Base-by-base conservation (phyloP, 176 grass and related monocot species). In the Avena insularis region DNA sequence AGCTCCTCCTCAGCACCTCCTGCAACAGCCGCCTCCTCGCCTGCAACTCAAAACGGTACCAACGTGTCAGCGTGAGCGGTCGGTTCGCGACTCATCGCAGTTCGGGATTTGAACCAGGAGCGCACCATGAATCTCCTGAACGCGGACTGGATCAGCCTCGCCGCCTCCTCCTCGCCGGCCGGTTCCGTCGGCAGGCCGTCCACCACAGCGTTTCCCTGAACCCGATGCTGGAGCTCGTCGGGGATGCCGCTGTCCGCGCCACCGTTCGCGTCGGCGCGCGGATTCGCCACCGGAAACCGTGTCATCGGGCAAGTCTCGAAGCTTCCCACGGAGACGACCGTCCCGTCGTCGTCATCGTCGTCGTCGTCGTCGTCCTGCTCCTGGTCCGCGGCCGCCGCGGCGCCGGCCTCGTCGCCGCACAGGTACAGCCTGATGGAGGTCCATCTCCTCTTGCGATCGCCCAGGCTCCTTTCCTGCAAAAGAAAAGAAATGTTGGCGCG, bases 361-460 rank as follows among this genome's bases (percentile, higher is more conserved):
- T 89, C 88, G 0, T 73, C 88, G 1, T 84, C 76, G 0, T 89
- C 88, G 0, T 89, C 88, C 0, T 79, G 86, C 1, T 35, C 76
- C 8, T 71, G 60, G 19, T 89, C 89, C 16, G 76, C 83, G 0
- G 83, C 89, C 20, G 83, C 89, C 20, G 70, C 83, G 1, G 89
- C 72, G 49, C 82, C 87, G 7, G 82, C n/a, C 78, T 99, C 94
- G 45, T 94, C 92, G 75, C 97, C 92, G 61, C 97, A 99, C 17
- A 99, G 82, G 83, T 99, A 99, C 21, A 87, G 60, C 78, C 87
- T 79, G 29, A 99, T 85, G 6, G 92, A 91, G 49, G 79, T 53
- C 94, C 97, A 93, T 33, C 91, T 90, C 35, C 66, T 88, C 86
- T 92, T 91, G 82, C 79, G 85, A 21, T 91, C 77, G 23, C 62